Evolutionary conservation across 2,329 filamentous ascomycete species (phyloP).

Genomic region (Mycosphaerella sp.): DNA sequence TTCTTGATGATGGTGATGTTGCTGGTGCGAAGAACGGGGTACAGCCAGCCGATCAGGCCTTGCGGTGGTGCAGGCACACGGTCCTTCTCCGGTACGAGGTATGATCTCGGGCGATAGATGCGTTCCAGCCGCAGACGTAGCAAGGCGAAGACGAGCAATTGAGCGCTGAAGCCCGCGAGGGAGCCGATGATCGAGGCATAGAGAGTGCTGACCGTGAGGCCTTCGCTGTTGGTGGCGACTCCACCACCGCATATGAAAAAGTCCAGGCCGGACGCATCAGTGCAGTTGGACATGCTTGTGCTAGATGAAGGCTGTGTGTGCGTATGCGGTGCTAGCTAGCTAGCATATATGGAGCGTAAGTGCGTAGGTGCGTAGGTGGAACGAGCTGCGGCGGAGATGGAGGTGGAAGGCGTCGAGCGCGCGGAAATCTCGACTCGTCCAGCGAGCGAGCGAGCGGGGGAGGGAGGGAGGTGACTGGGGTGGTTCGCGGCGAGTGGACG

Average conservation of each 20-base stretch:
- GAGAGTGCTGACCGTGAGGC: slow-evolving; percentile 34
- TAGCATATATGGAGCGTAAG: not conserved
- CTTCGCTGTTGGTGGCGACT: slow-evolving; percentile 18
- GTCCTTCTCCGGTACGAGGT: slow-evolving; percentile 77
- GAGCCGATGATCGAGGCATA: slow-evolving; percentile 35
- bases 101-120: slow-evolving; percentile 86
- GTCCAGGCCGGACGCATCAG: slow-evolving; percentile 2
- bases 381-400: not conserved
- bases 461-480: not conserved
- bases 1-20: slow-evolving; percentile 87
- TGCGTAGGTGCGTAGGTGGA: not conserved
- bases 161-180: slow-evolving; percentile 34
- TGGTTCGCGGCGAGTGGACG: not conserved
- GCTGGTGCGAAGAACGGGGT: slow-evolving; percentile 58
- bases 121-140: slow-evolving; percentile 71
- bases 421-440: not conserved
- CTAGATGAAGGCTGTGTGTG: not conserved
- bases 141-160: slow-evolving; percentile 65
- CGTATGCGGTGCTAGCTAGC: not conserved
- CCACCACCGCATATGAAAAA: slow-evolving; percentile 16
- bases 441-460: not conserved
- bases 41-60: slow-evolving; percentile 50
- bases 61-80: slow-evolving; percentile 67
- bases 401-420: not conserved
- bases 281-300: not conserved